Base-by-base conservation (phyloP, 257 asterid species). In the Fraxinus anomala region DNA sequence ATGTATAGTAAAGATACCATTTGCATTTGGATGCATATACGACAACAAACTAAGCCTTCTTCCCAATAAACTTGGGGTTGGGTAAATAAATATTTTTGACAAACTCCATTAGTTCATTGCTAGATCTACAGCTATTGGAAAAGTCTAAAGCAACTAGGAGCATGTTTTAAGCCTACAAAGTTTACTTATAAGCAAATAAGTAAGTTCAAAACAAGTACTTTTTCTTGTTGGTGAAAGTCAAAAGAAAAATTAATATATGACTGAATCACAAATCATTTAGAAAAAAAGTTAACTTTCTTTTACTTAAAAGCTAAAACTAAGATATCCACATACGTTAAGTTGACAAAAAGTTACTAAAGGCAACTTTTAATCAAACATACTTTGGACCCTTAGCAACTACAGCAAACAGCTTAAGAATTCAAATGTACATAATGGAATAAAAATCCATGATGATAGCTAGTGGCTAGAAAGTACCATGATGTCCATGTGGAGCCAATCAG, bases 401-500 rank as follows among this genome's bases (percentile, higher is more conserved):
- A 47, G 16, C 56, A 23, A 59, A 21, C 28, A 59, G 23, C 8
- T 59, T 59, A 24, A 63, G 69, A 17, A 63, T 63, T 24, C 34
- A 63, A 23, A 63, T 63, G 34, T 23, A 21, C 67, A 4, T 26
- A 26, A 63, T 24, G 34, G 17, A 23, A 63, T 63, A 0, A 24
- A 13, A 63, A 23, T 8, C 7, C 69, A 9, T 23, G 69, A 26
- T 9, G 69, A 63, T 10, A 63, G 69, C 36, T 63, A 31, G 16
- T 0, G 9, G 16, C 19, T 63, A 63, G 34, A 81, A 76, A n/a
- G 30, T 87, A 92, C 99, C 99, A 94, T 94, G 61, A 94, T 89
- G 77, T 94, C 99, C 99, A 94, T 92, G 84, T 94, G 98, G 73
- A 94, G 96, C 99, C 99, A 94, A 87, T 94, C 97, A 21, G 97